Evolutionary conservation across 805 yeast genomes (phyloP).

Genomic region (Peterozyma xylosa): DNA sequence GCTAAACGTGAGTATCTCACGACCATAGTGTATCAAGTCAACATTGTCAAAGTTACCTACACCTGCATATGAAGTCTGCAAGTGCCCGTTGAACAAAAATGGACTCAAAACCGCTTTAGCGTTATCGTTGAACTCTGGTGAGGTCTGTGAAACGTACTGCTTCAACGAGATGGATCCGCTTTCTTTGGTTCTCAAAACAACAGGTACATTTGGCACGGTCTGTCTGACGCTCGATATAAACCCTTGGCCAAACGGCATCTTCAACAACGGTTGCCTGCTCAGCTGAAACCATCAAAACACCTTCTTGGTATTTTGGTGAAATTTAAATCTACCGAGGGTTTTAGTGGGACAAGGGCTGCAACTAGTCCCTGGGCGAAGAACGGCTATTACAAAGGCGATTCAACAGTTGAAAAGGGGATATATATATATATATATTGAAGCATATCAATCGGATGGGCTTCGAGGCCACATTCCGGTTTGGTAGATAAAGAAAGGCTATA

Average conservation of each 20-base stretch:
- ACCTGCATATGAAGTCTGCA: constrained; percentile 71
- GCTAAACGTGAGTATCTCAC: constrained; percentile 47
- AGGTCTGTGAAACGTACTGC: constrained; percentile 14
- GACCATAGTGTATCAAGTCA: constrained; percentile 63
- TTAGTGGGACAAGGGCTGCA: too few species aligned
- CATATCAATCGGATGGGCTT: too few species aligned
- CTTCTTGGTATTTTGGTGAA: too few species aligned
- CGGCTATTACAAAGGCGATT: too few species aligned
- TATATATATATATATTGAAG: too few species aligned
- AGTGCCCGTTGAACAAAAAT: constrained; percentile 57
- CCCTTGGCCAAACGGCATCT: constrained; percentile 8
- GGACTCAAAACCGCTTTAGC: constrained; percentile 55
- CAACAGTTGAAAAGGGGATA: too few species aligned
- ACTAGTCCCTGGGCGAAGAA: too few species aligned
- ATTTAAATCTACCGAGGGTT: too few species aligned
- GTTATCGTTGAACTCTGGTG: constrained; percentile 40
- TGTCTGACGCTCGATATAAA: constrained; percentile 6
- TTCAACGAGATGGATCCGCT: constrained; percentile 9
- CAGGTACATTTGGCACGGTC: constrained; percentile 7
- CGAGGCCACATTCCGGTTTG: too few species aligned
- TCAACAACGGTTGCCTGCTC: not conserved
- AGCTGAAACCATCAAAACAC: too few species aligned
- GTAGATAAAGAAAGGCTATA: too few species aligned
- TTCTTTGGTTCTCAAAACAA: constrained; percentile 10
- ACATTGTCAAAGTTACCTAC: constrained; percentile 40